Percentiles rank a stretch among this genome's conserved stretches.
phyloP scores from a whole-genome alignment of 164 flowering plant species.

The Annona squamosa region DNA sequence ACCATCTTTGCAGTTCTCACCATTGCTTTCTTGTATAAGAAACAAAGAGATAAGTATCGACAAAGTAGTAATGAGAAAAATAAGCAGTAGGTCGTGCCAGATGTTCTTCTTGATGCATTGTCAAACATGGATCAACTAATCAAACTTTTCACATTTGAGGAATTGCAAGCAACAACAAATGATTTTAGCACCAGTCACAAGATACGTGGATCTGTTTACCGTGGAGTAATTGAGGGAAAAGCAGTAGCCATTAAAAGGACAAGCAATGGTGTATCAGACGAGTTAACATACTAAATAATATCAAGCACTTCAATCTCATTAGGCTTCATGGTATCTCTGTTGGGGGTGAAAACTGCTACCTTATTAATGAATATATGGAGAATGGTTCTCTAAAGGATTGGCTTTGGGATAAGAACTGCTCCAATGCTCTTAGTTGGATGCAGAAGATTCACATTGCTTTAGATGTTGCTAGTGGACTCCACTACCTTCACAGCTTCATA shows the following conservation, averaged over 20 bases:
- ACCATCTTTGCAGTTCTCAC: conserved; percentile 8
- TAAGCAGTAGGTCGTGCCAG: conserved; percentile 16
- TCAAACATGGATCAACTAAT: conserved; percentile 28
- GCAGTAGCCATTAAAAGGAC: conserved; percentile 40
- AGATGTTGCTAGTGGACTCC: conserved; percentile 64
- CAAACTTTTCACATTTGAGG: conserved; percentile 31
- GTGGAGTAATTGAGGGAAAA: conserved; percentile 31
- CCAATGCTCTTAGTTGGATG: conserved; percentile 28
- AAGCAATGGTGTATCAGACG: conserved; percentile 35
- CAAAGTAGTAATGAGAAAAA: neutral
- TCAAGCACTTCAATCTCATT: conserved; percentile 64
- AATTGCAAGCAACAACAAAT: conserved; percentile 40
- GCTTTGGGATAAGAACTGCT: conserved; percentile 20
- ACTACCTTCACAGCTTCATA: conserved; percentile 56
- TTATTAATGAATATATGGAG: conserved; percentile 51
- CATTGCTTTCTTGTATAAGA: conserved; percentile 15
- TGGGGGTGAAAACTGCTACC: conserved; percentile 30
- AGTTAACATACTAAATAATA: conserved; percentile 37
- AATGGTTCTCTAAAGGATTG: conserved; percentile 56
- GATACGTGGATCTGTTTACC: conserved; percentile 45
- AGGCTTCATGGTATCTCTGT: conserved; percentile 45
- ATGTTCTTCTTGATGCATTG: conserved; percentile 29
- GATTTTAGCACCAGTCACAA: conserved; percentile 36
- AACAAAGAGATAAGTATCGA: conserved; percentile 1
- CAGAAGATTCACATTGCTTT: conserved; percentile 50